These are phyloP conservation scores for Linaria vulgaris DNA, from an alignment of 257 asterid genomes.

Conservation along the genomic window DNA sequence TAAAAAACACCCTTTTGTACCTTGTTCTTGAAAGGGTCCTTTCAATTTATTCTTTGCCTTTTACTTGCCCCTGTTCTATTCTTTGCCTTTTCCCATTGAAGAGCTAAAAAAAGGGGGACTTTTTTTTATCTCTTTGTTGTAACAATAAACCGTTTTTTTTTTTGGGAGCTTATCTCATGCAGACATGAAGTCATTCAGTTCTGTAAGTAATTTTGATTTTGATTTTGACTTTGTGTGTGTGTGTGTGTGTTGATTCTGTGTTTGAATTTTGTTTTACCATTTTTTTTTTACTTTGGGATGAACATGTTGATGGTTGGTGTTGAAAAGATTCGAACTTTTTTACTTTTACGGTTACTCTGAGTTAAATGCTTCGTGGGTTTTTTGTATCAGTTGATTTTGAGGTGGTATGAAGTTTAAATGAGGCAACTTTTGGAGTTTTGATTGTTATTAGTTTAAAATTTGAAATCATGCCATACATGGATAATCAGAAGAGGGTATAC, in stretches of 20 bases:
- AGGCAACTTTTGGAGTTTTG: not conserved
- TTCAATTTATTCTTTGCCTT: constrained; percentile 32
- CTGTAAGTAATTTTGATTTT: constrained; percentile 27
- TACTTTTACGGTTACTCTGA: not conserved
- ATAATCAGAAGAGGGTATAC: not conserved
- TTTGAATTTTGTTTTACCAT: not conserved
- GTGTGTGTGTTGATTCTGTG: not conserved
- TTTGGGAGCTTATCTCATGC: constrained; percentile 33
- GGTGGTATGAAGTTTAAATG: not conserved
- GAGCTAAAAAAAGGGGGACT: constrained; percentile 12
- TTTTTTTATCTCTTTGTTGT: constrained; percentile 20
- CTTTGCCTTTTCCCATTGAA: constrained; percentile 17
- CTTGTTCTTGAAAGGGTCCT: constrained; percentile 29
- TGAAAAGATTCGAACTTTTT: not conserved
- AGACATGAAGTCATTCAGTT: constrained; percentile 35
- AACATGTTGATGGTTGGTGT: not conserved
- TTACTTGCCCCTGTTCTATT: not conserved
- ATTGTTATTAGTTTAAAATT: not conserved
- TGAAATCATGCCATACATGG: constrained; percentile 5
- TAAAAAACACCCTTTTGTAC: constrained; percentile 10
- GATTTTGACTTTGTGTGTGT: constrained; percentile 1
- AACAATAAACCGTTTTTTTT: not conserved
- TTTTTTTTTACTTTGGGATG: constrained; percentile 1
- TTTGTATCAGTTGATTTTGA: not conserved
- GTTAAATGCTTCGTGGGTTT: too few species aligned